A percentile compares a stretch with the other conserved stretches of the same genome.
These are phyloP conservation scores for Trichosporon ovoides DNA, from an alignment of 1,284 basidiomycete species.

Conservation along the genomic window DNA sequence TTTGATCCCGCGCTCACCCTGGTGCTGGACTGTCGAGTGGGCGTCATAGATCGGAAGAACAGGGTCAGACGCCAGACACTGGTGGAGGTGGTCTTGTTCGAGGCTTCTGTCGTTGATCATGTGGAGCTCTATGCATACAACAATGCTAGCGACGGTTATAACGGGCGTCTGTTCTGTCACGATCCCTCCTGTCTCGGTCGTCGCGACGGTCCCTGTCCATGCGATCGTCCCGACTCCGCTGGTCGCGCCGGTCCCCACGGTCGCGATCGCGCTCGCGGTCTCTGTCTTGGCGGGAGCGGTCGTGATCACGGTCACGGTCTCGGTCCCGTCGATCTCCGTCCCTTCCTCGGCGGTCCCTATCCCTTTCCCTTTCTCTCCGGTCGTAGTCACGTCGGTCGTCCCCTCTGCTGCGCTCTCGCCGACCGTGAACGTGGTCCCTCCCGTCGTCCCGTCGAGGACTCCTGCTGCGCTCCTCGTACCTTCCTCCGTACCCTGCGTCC, in stretches of 20 bases:
- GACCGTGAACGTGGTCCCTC: constrained; percentile 9
- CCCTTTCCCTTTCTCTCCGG: background rate
- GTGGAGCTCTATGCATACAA: background rate
- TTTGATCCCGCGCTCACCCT: background rate
- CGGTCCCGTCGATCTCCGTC: background rate
- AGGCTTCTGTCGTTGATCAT: too few relatives aligned
- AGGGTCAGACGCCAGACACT: too few relatives aligned
- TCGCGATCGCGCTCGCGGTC: background rate
- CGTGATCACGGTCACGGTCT: background rate
- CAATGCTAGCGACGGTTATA: background rate
- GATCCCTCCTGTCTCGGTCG: background rate
- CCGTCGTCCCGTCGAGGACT: constrained; percentile 19
- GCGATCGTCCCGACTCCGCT: background rate
- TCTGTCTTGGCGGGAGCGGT: background rate
- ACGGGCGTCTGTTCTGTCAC: background rate
- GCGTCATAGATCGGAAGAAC: too few relatives aligned
- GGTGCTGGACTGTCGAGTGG: background rate
- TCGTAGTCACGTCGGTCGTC: constrained; percentile 10
- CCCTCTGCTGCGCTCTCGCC: constrained; percentile 9
- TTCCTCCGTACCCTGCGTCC: constrained; percentile 14
- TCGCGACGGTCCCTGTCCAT: background rate
- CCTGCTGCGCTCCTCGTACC: constrained; percentile 21
- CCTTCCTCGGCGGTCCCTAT: background rate
- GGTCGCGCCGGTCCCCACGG: background rate
- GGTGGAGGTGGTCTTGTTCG: too few relatives aligned